Evolutionary conservation across 805 yeast species (phyloP), one percentile per base, ranked within the genome.

Genomic region (Starmera caribaea): DNA sequence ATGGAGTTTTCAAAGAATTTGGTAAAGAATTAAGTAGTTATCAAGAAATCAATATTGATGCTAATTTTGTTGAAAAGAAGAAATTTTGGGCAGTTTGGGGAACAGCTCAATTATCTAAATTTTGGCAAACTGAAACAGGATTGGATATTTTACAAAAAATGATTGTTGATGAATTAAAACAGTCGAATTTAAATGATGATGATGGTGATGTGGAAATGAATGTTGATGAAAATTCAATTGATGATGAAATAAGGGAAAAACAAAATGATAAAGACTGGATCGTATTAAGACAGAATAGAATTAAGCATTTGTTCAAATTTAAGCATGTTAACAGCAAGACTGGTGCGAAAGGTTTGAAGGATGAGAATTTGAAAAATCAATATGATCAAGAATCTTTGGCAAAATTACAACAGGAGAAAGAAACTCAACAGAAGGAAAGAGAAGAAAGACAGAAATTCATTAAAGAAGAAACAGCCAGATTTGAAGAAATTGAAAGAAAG

Each of bases 81-180:
- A 42, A 45, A 30, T 46, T 36, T 29, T 51, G 55, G 54, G 55
- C 57, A 9, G 12, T 34, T 6, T 45, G 41, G 32, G 58, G 58
- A 14, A 48, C 55, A 3, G 17, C 40, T 8, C 48, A 41, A 35
- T 45, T 54, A 31, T 61, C 63, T 2, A 49, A 50, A 21, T 53
- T 57, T 17, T 68, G 71, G 73, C 65, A 61, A 37, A 56, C 57
- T 5, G 45, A 48, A 10, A 65, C 68, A 3, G 76, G 75, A 0
- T 36, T 70, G 13, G 58, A 58, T 2, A 33, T 43, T n/a, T 51
- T 69, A 29, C 34, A 42, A 30, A 51, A 46, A n/a, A 38, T 39
- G 12, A n/a, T 31, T 28, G 35, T 34, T 36, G 12, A 16, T 16
- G 39, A 38, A 17, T 13, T 32, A 27, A 30, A 26, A 8, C 12